Base-by-base conservation (phyloP, 139 green algal species). In the Chlorella sorokiniana region DNA sequence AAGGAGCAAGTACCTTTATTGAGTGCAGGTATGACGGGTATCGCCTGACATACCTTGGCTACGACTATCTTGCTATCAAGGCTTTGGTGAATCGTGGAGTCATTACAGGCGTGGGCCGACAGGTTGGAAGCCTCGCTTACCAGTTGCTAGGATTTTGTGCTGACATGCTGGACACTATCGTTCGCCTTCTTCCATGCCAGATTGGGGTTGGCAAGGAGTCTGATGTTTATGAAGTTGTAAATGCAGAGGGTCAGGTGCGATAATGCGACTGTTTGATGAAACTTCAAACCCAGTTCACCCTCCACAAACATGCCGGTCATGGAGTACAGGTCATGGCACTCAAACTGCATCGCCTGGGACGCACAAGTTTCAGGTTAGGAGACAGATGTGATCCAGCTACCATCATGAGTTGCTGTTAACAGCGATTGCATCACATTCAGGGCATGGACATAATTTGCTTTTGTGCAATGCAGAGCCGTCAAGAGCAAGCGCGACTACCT, bases 181-280 rank as follows among this genome's bases (percentile, higher is more conserved):
- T 33, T 31, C 51, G 42, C 44, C 18, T 68, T 65, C 16, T n/a
- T 7, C 31, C n/a, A 20, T 6, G 14, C 25, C 44, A 88, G 69
- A 98, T 99, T 42, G 97, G 97, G 18, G 94, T 98, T 23, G 97
- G 97, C 44, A 99, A 99, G 86, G 97, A 99, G 88, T 95, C 91
- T 0, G 94, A 98, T 76, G 93, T 98, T 8, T 98, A 93, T 85
- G 95, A 98, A 40, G 91, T 93, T 10, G 70, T 87, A 29, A 88
- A 89, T 64, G 89, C 91, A 9, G 89, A 97, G 20, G 97, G 96
- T 3, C 92, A 97, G 83, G 87, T 93, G 48, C 38, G 68, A 14
- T 31, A 84, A 23, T 56, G 16, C 16, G 48, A 25, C 14, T 56
- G 48, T 56, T 11, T 56, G 48, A 16, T 25, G 14, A 16, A 16